phyloP scores from a whole-genome alignment of 768 basidiomycete genomes.

The Saitozyma podzolica region DNA sequence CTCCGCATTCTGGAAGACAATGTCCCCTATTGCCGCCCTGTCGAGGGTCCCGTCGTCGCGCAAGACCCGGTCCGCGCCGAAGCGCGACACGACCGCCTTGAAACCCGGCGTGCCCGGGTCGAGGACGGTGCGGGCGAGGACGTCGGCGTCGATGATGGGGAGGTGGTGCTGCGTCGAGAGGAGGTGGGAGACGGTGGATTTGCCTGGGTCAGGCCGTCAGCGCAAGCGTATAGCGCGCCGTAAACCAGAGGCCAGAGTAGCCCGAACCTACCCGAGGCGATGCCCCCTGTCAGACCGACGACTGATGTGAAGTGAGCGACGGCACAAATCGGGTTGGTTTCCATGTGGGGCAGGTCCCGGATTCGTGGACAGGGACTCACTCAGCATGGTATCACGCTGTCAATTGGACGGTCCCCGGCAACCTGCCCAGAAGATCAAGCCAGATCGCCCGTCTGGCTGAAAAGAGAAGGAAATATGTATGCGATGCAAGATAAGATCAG shows the following conservation, averaged over 20 bases:
- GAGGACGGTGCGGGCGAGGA: conserved; percentile 81
- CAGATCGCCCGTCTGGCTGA: too few species aligned
- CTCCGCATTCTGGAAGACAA: conserved; percentile 76
- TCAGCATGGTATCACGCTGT: too few species aligned
- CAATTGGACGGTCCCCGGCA: too few species aligned
- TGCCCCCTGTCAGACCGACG: conserved; percentile 91
- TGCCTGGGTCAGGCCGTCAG: conserved; percentile 59
- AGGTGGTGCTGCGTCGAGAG: conserved; percentile 63
- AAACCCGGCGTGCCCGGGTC: conserved; percentile 77
- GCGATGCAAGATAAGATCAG: too few species aligned
- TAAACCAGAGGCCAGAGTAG: background rate
- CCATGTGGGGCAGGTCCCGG: too few species aligned
- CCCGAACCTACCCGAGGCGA: conserved; percentile 64
- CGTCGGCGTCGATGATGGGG: conserved; percentile 90
- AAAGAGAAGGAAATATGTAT: too few species aligned
- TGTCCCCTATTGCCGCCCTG: conserved; percentile 74
- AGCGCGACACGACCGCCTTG: conserved; percentile 64
- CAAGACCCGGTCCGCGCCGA: conserved; percentile 68
- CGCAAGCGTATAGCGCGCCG: background rate
- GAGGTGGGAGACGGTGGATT: conserved; percentile 83
- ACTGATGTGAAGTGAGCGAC: conserved; percentile 59
- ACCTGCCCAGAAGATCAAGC: too few species aligned
- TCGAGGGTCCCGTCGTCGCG: conserved; percentile 71
- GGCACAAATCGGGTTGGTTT: too few species aligned
- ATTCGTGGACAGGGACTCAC: too few species aligned